These are phyloP conservation scores for Leccinum rimulosum DNA, from an alignment of 768 basidiomycete species.

Conservation along the genomic window DNA sequence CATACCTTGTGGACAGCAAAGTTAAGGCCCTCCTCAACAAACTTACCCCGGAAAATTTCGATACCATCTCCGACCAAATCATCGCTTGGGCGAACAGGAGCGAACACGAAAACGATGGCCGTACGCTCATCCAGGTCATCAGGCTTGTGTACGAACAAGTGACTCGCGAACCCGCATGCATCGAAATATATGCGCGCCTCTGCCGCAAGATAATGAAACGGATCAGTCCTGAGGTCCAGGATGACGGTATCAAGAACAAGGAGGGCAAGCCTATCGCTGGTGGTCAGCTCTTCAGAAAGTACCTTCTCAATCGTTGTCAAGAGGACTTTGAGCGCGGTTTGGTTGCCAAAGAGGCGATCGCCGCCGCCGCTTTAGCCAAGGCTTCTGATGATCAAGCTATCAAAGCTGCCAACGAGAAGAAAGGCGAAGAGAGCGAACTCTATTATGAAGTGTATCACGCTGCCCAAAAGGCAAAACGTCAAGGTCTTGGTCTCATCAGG, in stretches of 20 bases:
- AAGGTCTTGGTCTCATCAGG: slow-evolving; percentile 94
- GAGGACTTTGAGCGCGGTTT: slow-evolving; percentile 98
- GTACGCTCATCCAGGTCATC: slow-evolving; percentile 92
- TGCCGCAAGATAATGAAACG: slow-evolving; percentile 96
- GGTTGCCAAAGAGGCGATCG: slow-evolving; percentile 72
- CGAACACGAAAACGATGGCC: slow-evolving; percentile 85
- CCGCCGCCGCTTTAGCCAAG: too few species aligned
- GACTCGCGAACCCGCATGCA: slow-evolving; percentile 93
- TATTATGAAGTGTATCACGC: slow-evolving; percentile 81
- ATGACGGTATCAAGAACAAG: slow-evolving; percentile 76
- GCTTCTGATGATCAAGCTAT: too few species aligned
- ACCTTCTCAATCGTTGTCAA: slow-evolving; percentile 93
- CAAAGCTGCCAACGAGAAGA: too few species aligned
- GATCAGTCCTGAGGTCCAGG: slow-evolving; percentile 83
- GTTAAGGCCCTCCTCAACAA: slow-evolving; percentile 92
- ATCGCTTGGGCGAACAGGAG: slow-evolving; percentile 94
- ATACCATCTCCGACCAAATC: slow-evolving; percentile 93
- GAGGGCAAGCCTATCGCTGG: slow-evolving; percentile 91
- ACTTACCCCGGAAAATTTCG: slow-evolving; percentile 95
- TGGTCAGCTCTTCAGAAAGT: slow-evolving; percentile 94
- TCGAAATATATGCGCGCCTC: slow-evolving; percentile 95
- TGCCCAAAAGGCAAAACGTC: slow-evolving; percentile 95
- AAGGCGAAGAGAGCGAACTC: too few species aligned
- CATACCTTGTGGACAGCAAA: slow-evolving; percentile 44
- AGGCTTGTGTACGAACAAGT: slow-evolving; percentile 96